A percentile compares a stretch with the other conserved stretches of the same genome.
These are phyloP conservation scores for Cryptococcus sp. DNA, from an alignment of 1,284 basidiomycete genomes.

Conservation along the genomic window DNA sequence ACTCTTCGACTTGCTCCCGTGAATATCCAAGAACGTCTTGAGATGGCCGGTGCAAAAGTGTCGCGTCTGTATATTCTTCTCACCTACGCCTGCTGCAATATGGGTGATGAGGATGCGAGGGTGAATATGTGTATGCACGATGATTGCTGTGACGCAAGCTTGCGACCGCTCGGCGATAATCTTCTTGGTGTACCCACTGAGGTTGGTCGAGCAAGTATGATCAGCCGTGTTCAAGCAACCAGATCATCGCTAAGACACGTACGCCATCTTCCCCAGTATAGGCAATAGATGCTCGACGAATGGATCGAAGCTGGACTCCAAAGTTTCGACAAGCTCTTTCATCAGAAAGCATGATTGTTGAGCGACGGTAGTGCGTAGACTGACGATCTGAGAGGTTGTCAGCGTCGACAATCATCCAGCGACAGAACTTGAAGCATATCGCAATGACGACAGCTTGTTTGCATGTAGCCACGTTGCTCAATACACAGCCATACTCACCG, in stretches of 20 bases:
- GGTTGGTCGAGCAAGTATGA: neutral
- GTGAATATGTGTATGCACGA: conserved; percentile 69
- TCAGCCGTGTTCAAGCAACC: neutral
- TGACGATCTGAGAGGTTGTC: conserved; percentile 63
- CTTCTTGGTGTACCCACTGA: conserved; percentile 86
- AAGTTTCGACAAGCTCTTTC: conserved; percentile 67
- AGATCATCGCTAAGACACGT: conserved; percentile 7
- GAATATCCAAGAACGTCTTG: conserved; percentile 69
- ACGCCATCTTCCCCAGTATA: conserved; percentile 76
- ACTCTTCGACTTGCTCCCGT: conserved; percentile 64
- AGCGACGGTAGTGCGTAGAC: conserved; percentile 88
- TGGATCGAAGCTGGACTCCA: conserved; percentile 73
- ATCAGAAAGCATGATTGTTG: conserved; percentile 78
- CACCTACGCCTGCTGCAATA: conserved; percentile 71
- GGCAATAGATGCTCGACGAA: conserved; percentile 74
- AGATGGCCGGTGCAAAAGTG: conserved; percentile 67
- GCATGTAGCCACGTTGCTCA: neutral
- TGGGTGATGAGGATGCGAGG: conserved; percentile 71
- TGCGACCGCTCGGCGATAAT: conserved; percentile 87
- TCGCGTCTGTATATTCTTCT: conserved; percentile 83
- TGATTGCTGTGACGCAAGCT: conserved; percentile 65
- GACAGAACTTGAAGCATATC: neutral
- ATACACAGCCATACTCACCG: conserved; percentile 60
- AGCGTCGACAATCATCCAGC: conserved; percentile 4
- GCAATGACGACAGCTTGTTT: neutral